Evolutionary conservation across 2,329 filamentous ascomycete genomes (phyloP), one percentile per base, ranked within the genome.

Genomic region (Xylaria sp.): DNA sequence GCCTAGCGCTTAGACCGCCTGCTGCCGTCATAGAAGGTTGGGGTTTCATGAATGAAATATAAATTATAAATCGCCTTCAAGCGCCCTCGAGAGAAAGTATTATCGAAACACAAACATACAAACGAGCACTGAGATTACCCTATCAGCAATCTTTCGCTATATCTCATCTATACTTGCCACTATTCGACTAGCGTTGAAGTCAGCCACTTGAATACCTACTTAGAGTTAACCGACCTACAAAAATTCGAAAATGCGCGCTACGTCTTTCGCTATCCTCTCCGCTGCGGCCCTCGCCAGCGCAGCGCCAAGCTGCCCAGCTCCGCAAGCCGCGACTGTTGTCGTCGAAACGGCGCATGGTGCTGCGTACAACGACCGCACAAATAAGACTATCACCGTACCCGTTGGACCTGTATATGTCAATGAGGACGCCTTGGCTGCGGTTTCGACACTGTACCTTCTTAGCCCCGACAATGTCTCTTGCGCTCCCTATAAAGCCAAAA

Each of bases 381-480:
- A 75, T 67, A 67, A 23, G 7, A 75, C 73, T 33, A 59, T 76
- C 51, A 20, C 51, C 2, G 61, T 71, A 2, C 71, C 70, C 20
- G 36, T 76, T 23, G 72, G 68, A 1, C 46, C 57, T 3, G 36
- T 71, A 23, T 73, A 73, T 59, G 63, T 55, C 20, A 61, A 72
- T 58, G 6, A 51, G 2, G 18, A 41, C 0, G 65, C 36, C 23
- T 46, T 77, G 20, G 58, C 63, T 31, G 62, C 59, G 6, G 75
- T 77, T 4, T 77, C 75, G 4, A 73, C 69, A 2, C 71, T 77
- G 20, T 77, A 76, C 71, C 70, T 77, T 13, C 56, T 64, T 25
- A 64, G 68, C 18, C 48, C 73, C 2, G 55, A 70, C n/a, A 56
- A 49, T 15, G 65, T 71, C 31, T 67, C 46, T 18, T 77, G 75